These are phyloP conservation scores for Phyllostachys edulis DNA, from an alignment of 176 grass and related monocot species.

Conservation along the genomic window DNA sequence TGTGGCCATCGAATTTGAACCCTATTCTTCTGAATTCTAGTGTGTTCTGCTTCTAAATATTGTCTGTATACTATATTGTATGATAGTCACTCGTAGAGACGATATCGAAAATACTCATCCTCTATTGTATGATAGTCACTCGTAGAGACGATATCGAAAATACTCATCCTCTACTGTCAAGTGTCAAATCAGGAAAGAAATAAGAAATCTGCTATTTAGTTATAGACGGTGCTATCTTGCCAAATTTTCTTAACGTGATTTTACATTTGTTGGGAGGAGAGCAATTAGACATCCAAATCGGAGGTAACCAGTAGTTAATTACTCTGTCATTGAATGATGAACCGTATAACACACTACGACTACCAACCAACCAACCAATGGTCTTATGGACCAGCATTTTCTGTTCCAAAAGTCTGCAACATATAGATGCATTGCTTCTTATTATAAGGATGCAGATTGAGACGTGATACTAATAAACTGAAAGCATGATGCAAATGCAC, in stretches of 20 bases:
- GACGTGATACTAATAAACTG: not conserved
- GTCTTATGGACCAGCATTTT: too few species aligned
- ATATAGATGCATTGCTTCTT: too few species aligned
- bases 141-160: not conserved
- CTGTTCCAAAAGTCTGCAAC: too few species aligned
- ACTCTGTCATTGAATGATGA: not conserved
- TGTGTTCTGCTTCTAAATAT: not conserved
- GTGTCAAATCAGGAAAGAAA: not conserved
- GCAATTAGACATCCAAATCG: not conserved
- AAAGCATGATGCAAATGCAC: not conserved
- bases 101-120: not conserved
- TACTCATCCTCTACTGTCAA: not conserved
- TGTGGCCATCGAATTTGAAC: not conserved
- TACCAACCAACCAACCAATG: not conserved
- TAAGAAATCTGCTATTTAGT: not conserved
- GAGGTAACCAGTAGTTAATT: not conserved
- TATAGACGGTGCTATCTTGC: not conserved
- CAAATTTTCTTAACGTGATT: not conserved
- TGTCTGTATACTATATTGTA: not conserved
- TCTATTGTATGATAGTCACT: not conserved
- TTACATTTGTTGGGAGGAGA: not conserved
- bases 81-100: not conserved
- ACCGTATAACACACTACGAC: not conserved
- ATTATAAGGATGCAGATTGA: not conserved
- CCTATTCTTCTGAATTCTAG: slow-evolving; percentile 23